Base-by-base conservation (phyloP, 2,329 filamentous ascomycete genomes). In the Bipolaris victoriae region DNA sequence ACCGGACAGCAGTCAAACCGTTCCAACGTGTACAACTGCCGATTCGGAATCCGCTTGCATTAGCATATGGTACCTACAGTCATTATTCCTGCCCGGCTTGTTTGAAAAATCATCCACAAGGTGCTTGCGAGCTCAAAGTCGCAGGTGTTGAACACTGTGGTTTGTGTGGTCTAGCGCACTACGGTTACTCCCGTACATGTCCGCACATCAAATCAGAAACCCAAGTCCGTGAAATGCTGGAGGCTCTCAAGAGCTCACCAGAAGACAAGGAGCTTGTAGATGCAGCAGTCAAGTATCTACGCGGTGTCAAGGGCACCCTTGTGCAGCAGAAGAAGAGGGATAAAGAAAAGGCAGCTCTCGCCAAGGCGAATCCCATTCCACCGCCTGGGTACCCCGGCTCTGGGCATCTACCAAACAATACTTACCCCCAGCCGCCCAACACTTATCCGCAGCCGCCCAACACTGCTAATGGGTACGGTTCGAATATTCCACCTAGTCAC, bases 211-310 rank as follows among this genome's bases (percentile, higher is more conserved):
- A 79, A 52, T 86, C 85, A 3, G 84, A 90, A 60, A 83, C 82
- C 3, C 83, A 90, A 67, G 80, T 92, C 15, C 80, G 83, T 52
- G 77, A 83, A 18, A 89, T 91, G 81, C 77, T 92, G 15, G 82
- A 86, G 53, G 82, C 84, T 0, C 73, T 92, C 20, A 86, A 86
- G 65, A 75, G 79, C 51, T 87, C 83, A 52, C 81, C 79, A 0
- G 88, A 90, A 67, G 77, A 81, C 10, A 77, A 76, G 24, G 78
- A 83, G 18, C 70, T 86, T 7, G 77, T 88, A 10, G 79, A 82
- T 10, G 69, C 79, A 26, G 86, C 86, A 2, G 80, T 77, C 39
- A 83, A 81, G 58, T 88, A 88, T 63, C 71, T 89, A 15, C 75
- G 79, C 15, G 83, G 83, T 3, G 78, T 88, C 43, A 84, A 86